Evolutionary conservation across 2,329 filamentous ascomycete genomes (phyloP), one percentile per base, ranked within the genome.

Genomic region (Dactylonectria macrodidyma): DNA sequence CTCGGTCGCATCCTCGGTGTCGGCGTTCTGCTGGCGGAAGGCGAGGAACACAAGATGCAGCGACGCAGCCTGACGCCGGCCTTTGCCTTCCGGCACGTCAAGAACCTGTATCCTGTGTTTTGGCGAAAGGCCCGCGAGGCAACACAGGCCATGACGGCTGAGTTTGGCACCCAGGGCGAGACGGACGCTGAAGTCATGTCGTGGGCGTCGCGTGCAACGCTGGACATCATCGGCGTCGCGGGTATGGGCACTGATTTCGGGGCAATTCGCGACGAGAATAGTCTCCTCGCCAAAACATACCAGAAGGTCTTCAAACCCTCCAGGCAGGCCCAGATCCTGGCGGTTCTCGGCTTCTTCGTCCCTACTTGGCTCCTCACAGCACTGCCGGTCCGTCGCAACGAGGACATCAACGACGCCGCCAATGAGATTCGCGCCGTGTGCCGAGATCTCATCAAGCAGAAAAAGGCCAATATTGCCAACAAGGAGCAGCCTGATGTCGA

Each of bases 11-110:
- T 95, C 30, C 84, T 95, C 12, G 92, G 94, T 10, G 82, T 91
- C 12, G 93, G 93, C 10, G 83, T 95, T 14, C 81, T 98, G 44
- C 84, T 98, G 11, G 93, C 94, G 2, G 95, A 98, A 80, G 95
- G 95, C n/a, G 93, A 97, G 12, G 93, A 95, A 75, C 95, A 98
- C 80, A 96, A 92, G 82, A 84, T 89, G 74, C 93, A 95, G 82
- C 88, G 95, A 54, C 95, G 93, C 78, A 90, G 92, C 65, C 87
- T 97, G 19, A 89, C 92, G 82, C 94, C 94, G 0, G 93, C 94
- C 2, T 97, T 97, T 79, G 87, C 90, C n/a, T 97, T 94, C 77
- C 89, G 94, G 24, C 93, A 97, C 75, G 85, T 97, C 78, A 97
- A 96, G 78, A 88, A 95, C 66, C 83, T 97, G 14, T 96, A 97